Evolutionary conservation across 345 rosid species (phyloP).

Genomic region (Ceriops tagal): DNA sequence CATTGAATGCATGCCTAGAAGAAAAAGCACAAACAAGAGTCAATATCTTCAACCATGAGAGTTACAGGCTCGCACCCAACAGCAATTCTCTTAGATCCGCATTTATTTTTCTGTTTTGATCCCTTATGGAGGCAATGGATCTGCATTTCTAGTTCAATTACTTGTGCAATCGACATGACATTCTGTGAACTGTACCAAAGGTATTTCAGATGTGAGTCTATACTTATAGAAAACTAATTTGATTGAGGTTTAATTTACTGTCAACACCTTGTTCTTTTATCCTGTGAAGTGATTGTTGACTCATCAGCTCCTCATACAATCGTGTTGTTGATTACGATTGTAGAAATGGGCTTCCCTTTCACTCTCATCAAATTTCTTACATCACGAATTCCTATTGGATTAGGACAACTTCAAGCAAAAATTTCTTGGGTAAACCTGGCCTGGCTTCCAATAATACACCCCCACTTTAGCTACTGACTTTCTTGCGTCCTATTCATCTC

Average conservation of each 20-base stretch:
- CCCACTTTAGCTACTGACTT: slow-evolving; percentile 49
- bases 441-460: slow-evolving; percentile 19
- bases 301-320: slow-evolving; percentile 22
- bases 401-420: slow-evolving; percentile 14
- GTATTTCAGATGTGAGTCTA: not conserved
- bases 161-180: not conserved
- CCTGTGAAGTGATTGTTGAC: slow-evolving; percentile 34
- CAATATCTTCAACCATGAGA: too few species aligned
- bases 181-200: not conserved
- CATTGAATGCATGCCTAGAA: slow-evolving; percentile 10
- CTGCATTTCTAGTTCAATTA: not conserved
- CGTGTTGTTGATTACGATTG: slow-evolving; percentile 8
- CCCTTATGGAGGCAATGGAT: too few species aligned
- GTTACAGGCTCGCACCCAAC: not conserved
- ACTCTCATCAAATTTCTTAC: slow-evolving; percentile 29
- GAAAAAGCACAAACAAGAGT: too few species aligned
- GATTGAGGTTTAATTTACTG: slow-evolving; percentile 6
- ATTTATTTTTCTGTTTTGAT: not conserved
- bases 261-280: slow-evolving; percentile 9
- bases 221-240: not conserved
- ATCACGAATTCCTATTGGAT: slow-evolving; percentile 32
- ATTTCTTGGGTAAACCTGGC: slow-evolving; percentile 16
- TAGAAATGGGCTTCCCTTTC: slow-evolving; percentile 21
- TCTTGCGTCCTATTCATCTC: slow-evolving; percentile 32
- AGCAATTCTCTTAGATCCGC: not conserved